These are phyloP conservation scores for Pseudozyma flocculosa DNA, from an alignment of 1,284 basidiomycete genomes.

Conservation along the genomic window DNA sequence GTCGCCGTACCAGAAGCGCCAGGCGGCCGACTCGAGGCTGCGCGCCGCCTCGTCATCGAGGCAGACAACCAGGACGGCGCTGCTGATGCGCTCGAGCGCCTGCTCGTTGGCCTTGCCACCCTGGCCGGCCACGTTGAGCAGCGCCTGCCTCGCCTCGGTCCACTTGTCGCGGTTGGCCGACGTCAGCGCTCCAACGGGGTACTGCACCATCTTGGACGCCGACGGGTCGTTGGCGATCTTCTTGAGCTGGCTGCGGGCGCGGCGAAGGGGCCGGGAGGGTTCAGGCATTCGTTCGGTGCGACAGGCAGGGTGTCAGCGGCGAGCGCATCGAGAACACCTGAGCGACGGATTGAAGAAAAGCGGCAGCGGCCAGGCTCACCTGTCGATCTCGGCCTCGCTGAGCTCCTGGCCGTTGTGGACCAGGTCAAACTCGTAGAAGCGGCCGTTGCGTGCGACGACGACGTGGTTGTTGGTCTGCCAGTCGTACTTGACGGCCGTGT, in stretches of 20 bases:
- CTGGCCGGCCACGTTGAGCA: conserved; percentile 67
- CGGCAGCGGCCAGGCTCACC: too few relatives aligned
- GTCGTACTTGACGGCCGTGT: conserved; percentile 81
- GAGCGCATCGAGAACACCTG: too few relatives aligned
- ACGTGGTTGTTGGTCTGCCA: conserved; percentile 77
- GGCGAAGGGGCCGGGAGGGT: too few relatives aligned
- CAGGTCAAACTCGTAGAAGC: conserved; percentile 76
- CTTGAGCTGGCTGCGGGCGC: conserved; percentile 69
- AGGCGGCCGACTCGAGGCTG: conserved; percentile 69
- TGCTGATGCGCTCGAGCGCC: conserved; percentile 81
- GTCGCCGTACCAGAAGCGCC: conserved; percentile 87
- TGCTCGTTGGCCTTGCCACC: conserved; percentile 66
- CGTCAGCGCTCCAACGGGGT: conserved; percentile 77
- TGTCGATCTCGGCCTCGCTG: conserved; percentile 74
- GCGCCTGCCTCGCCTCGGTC: conserved; percentile 67
- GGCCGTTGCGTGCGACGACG: conserved; percentile 86
- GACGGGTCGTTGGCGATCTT: conserved; percentile 73
- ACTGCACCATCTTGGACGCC: conserved; percentile 64
- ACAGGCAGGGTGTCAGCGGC: too few relatives aligned
- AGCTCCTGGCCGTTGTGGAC: conserved; percentile 66
- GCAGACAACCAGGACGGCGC: conserved; percentile 81
- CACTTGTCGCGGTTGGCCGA: conserved; percentile 87
- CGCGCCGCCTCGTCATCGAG: conserved; percentile 79
- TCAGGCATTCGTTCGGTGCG: too few relatives aligned
- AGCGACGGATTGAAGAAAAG: too few relatives aligned